A percentile compares a stretch with the other conserved stretches of the same genome.
phyloP scores from a whole-genome alignment of 2,329 filamentous ascomycete species.

The Xenoacremonium recifei region DNA sequence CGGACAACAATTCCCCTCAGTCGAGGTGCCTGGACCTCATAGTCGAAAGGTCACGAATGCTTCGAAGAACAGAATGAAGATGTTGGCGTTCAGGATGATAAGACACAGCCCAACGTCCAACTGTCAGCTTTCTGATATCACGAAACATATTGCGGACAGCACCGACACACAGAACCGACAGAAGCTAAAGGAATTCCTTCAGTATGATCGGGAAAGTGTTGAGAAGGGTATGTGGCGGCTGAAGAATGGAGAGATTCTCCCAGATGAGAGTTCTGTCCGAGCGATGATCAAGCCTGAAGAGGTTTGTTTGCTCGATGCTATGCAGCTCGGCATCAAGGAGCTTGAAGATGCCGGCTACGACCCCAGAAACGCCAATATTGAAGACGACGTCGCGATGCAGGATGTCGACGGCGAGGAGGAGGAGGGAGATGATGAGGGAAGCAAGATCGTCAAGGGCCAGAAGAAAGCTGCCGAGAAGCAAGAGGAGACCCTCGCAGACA shows the following conservation, averaged over 20 bases:
- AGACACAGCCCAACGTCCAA: slow-evolving; percentile 68
- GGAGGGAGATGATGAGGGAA: slow-evolving; percentile 44
- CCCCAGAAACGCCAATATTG: slow-evolving; percentile 56
- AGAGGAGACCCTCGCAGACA: slow-evolving; percentile 76
- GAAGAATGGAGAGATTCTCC: slow-evolving; percentile 67
- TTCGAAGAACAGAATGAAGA: slow-evolving; percentile 95
- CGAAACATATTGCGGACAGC: slow-evolving; percentile 86
- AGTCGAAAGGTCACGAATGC: slow-evolving; percentile 94
- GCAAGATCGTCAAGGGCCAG: slow-evolving; percentile 35
- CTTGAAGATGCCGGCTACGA: slow-evolving; percentile 89
- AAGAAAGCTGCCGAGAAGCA: slow-evolving; percentile 48
- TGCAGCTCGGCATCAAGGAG: slow-evolving; percentile 92
- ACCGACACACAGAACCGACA: slow-evolving; percentile 94
- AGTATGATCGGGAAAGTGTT: slow-evolving; percentile 73
- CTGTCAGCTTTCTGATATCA: slow-evolving; percentile 79
- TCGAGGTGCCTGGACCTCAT: slow-evolving; percentile 90
- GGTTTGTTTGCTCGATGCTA: slow-evolving; percentile 89
- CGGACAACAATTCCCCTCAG: slow-evolving; percentile 87
- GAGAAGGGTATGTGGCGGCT: slow-evolving; percentile 82
- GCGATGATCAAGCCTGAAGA: slow-evolving; percentile 94
- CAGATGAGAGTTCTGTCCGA: slow-evolving; percentile 78
- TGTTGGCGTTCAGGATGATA: slow-evolving; percentile 89
- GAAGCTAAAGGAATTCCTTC: slow-evolving; percentile 94
- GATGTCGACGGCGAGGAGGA: slow-evolving; percentile 61
- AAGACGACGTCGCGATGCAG: slow-evolving; percentile 63